phyloP scores from a whole-genome alignment of 495 filamentous ascomycete species.

The Penicillium lagena region DNA sequence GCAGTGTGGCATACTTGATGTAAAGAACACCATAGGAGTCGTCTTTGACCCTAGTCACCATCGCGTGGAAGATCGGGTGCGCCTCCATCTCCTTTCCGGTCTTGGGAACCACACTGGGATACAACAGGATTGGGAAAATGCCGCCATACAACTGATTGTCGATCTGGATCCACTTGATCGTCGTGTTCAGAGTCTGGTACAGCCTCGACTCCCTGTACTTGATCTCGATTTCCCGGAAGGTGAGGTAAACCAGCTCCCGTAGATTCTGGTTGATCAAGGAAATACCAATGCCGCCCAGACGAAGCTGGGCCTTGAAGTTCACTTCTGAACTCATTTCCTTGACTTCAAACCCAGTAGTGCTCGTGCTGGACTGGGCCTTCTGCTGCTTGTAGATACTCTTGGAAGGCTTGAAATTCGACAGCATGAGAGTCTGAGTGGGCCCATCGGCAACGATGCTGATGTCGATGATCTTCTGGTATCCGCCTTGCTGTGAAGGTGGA shows the following conservation, averaged over 20 bases:
- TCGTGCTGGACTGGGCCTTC: constrained; percentile 47
- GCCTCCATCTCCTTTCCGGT: constrained; percentile 95
- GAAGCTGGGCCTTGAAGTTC: constrained; percentile 81
- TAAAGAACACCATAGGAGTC: constrained; percentile 97
- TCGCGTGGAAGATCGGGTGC: constrained; percentile 87
- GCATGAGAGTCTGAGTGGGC: constrained; percentile 85
- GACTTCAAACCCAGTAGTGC: constrained; percentile 72
- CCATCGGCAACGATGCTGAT: constrained; percentile 93
- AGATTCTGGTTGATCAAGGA: constrained; percentile 89
- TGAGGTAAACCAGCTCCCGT: constrained; percentile 89
- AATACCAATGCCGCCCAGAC: constrained; percentile 84
- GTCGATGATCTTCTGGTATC: constrained; percentile 76
- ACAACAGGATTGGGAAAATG: constrained; percentile 94
- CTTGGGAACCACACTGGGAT: constrained; percentile 98
- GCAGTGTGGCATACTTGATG: constrained; percentile 92
- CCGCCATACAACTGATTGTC: constrained; percentile 98
- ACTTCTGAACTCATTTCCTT: constrained; percentile 82
- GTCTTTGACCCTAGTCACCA: constrained; percentile 92
- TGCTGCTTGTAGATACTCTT: constrained; percentile 94
- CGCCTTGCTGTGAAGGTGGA: constrained; percentile 49
- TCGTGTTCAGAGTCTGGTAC: constrained; percentile 82
- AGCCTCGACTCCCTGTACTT: constrained; percentile 87
- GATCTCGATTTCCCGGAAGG: constrained; percentile 85
- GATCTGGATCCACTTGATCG: constrained; percentile 97
- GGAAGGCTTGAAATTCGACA: constrained; percentile 91